phyloP scores from a whole-genome alignment of 345 rosid species.

The Pistacia atlantica region DNA sequence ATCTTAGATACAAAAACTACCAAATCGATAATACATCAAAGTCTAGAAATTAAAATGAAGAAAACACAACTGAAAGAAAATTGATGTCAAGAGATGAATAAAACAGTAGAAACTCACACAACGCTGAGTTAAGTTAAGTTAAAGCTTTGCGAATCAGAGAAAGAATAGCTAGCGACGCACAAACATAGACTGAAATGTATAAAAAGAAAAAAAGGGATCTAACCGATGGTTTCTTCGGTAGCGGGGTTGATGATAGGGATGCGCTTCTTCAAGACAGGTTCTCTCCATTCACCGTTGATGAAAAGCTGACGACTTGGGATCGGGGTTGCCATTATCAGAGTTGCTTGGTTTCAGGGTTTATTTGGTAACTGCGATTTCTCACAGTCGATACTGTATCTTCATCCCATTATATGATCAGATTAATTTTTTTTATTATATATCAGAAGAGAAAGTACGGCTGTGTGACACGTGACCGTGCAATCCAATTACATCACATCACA shows the following conservation, averaged over 20 bases:
- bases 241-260: constrained; percentile 80
- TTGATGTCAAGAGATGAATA: too few species aligned
- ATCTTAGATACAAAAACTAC: too few species aligned
- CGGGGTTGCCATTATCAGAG: constrained; percentile 46
- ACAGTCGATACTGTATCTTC: neutral
- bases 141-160: neutral
- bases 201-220: neutral
- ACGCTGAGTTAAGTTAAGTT: neutral
- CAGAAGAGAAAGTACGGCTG: too few species aligned
- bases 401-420: too few species aligned
- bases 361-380: too few species aligned
- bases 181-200: neutral
- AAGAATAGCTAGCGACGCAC: neutral
- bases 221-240: constrained; percentile 80
- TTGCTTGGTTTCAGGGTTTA: too few species aligned
- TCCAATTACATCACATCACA: too few species aligned
- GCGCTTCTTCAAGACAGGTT: constrained; percentile 65
- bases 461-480: too few species aligned
- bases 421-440: too few species aligned
- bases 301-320: constrained; percentile 68
- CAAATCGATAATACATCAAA: neutral
- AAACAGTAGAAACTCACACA: too few species aligned
- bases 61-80: too few species aligned
- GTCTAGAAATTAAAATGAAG: too few species aligned
- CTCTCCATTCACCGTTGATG: constrained; percentile 89